Conservation (phyloP, 257 asterid genomes). For the Scutellaria barbata region DNA sequence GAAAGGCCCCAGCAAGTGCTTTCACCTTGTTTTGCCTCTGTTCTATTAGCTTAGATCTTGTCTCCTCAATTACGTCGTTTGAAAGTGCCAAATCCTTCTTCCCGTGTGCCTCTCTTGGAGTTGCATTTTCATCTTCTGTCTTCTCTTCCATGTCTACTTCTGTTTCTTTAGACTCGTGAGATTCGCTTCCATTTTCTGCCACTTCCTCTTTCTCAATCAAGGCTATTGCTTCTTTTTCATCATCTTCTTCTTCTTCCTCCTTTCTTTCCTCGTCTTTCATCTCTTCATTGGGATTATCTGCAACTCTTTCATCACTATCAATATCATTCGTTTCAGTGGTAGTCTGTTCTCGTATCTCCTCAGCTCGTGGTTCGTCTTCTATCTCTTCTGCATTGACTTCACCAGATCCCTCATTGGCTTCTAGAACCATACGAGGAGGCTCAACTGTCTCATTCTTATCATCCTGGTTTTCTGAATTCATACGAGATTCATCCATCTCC, state of each 20-base stretch:
- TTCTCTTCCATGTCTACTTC: conserved; percentile 32
- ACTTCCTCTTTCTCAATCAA: not conserved
- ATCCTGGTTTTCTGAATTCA: conserved; percentile 24
- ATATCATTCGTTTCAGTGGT: not conserved
- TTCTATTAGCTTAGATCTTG: conserved; percentile 62
- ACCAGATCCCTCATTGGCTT: conserved; percentile 24
- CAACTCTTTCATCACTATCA: conserved; percentile 35
- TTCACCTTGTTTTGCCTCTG: conserved; percentile 73
- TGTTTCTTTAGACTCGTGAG: not conserved
- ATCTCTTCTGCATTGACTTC: conserved; percentile 28
- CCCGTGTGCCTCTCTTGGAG: conserved; percentile 37
- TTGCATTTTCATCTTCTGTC: conserved; percentile 9
- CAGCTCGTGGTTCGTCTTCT: conserved; percentile 29
- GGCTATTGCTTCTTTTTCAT: not conserved
- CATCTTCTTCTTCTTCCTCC: conserved; percentile 6
- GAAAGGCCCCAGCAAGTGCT: conserved; percentile 90
- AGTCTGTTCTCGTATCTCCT: conserved; percentile 35
- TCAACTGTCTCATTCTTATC: conserved; percentile 28
- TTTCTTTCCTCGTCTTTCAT: not conserved
- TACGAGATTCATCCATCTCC: conserved; percentile 28
- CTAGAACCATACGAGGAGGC: conserved; percentile 24
- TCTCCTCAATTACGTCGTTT: conserved; percentile 74
- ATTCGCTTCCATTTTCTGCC: conserved; percentile 7
- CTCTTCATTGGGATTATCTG: conserved; percentile 23
- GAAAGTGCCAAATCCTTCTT: conserved; percentile 53